phyloP scores from a whole-genome alignment of 306 rosid genomes.

The Citrullus mucosospermus region DNA sequence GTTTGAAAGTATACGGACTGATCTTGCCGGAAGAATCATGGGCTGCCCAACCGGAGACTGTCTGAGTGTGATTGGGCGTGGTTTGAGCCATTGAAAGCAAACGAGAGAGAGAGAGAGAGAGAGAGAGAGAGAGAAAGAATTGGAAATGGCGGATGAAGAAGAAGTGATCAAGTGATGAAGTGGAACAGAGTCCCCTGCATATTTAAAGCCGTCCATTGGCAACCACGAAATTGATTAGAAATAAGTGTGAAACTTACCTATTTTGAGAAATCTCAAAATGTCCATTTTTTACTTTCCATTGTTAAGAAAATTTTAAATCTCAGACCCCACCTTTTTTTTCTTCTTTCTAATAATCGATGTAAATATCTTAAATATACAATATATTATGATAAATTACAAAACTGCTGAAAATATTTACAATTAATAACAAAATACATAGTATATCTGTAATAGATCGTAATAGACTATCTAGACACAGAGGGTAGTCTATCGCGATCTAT shows the following conservation, averaged over 20 bases:
- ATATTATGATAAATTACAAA: too few relatives aligned
- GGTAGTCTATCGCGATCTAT: too few relatives aligned
- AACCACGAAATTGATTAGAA: background rate
- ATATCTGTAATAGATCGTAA: too few relatives aligned
- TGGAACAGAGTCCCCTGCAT: background rate
- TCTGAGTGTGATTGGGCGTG: conserved; percentile 57
- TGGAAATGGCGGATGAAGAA: background rate
- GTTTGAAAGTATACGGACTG: conserved; percentile 38
- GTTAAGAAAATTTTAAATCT: too few relatives aligned
- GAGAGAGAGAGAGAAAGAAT: background rate
- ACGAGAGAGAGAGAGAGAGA: background rate
- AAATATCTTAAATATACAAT: too few relatives aligned
- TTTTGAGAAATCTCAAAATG: background rate
- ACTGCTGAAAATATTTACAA: too few relatives aligned
- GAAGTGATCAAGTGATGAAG: background rate
- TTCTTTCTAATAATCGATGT: too few relatives aligned
- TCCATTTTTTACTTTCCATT: too few relatives aligned
- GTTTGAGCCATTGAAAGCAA: conserved; percentile 29
- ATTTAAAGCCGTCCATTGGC: background rate
- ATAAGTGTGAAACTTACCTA: background rate
- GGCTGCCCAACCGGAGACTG: conserved; percentile 81
- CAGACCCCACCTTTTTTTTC: too few relatives aligned
- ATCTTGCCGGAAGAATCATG: conserved; percentile 61
- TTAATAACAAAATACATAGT: too few relatives aligned
- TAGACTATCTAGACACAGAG: too few relatives aligned